phyloP scores from a whole-genome alignment of 2,329 filamentous ascomycete genomes.

The Ceratocystis eucalypticola region DNA sequence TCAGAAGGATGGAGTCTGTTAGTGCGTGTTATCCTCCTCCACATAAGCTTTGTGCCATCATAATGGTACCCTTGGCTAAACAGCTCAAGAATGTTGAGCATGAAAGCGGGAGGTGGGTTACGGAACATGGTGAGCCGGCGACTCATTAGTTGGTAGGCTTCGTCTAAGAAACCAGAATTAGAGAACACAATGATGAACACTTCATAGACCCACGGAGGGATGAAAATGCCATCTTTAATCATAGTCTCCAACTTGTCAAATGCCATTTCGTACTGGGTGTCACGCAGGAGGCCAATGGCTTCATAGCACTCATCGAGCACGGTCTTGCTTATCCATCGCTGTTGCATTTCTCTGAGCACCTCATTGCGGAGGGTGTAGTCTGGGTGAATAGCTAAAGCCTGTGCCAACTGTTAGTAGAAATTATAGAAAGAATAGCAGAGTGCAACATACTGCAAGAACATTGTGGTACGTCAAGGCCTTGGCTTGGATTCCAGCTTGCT shows the following conservation, averaged over 20 bases:
- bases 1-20: constrained; percentile 36
- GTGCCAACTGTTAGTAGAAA: not conserved
- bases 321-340: constrained; percentile 46
- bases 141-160: constrained; percentile 48
- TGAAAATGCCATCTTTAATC: constrained; percentile 37
- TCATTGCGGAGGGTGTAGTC: constrained; percentile 64
- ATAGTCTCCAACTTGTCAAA: constrained; percentile 56
- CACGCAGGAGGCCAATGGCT: constrained; percentile 62
- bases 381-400: constrained; percentile 68
- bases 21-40: constrained; percentile 49
- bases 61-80: constrained; percentile 53
- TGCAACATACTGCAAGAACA: constrained; percentile 45
- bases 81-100: constrained; percentile 61
- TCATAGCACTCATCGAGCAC: constrained; percentile 47
- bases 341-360: constrained; percentile 59
- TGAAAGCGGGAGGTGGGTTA: constrained; percentile 38
- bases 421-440: not conserved
- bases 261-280: constrained; percentile 71
- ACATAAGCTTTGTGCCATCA: constrained; percentile 53
- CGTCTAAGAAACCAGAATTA: constrained; percentile 60
- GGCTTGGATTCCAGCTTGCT: constrained; percentile 42
- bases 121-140: constrained; percentile 32
- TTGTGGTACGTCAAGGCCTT: constrained; percentile 58
- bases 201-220: constrained; percentile 65
- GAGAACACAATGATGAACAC: constrained; percentile 62